phyloP scores from a whole-genome alignment of 192 early-diverging fungal genomes.

The Entomortierella parvispora region DNA sequence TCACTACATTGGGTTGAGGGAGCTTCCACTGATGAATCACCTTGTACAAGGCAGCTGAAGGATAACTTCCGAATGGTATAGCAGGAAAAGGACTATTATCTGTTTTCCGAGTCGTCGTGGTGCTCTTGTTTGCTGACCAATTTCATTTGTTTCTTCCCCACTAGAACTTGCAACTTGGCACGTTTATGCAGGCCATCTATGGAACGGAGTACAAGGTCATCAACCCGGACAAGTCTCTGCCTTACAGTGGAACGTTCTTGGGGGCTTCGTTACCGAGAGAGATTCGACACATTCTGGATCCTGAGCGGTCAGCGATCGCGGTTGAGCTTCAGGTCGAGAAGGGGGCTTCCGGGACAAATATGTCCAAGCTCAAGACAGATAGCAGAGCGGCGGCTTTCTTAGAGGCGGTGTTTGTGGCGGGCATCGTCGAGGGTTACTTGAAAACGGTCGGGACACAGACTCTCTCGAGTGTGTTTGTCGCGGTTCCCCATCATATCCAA shows the following conservation, averaged over 20 bases:
- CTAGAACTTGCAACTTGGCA: conserved; percentile 60
- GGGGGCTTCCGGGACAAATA: not conserved
- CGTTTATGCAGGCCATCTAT: conserved; percentile 61
- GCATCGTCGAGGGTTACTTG: conserved; percentile 52
- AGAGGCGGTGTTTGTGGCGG: conserved; percentile 52
- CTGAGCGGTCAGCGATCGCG: conserved; percentile 39
- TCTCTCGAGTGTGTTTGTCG: conserved; percentile 42
- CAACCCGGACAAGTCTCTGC: conserved; percentile 27
- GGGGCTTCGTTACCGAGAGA: conserved; percentile 17
- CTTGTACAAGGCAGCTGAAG: conserved; percentile 59
- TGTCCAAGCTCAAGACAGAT: conserved; percentile 14
- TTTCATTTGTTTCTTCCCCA: not conserved
- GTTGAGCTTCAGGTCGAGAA: conserved; percentile 44
- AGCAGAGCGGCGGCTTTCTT: conserved; percentile 9
- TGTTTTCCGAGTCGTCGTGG: not conserved
- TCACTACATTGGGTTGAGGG: conserved; percentile 20
- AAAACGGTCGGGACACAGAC: conserved; percentile 15
- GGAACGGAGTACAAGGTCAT: conserved; percentile 38
- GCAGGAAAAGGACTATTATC: not conserved
- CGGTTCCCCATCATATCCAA: conserved; percentile 62
- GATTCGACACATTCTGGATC: conserved; percentile 48
- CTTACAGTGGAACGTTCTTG: conserved; percentile 27
- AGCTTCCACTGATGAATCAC: conserved; percentile 52
- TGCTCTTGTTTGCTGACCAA: conserved; percentile 1
- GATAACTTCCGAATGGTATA: conserved; percentile 66